Evolutionary conservation across 2,329 filamentous ascomycete genomes (phyloP).

Genomic region (Verticillium dahliae): DNA sequence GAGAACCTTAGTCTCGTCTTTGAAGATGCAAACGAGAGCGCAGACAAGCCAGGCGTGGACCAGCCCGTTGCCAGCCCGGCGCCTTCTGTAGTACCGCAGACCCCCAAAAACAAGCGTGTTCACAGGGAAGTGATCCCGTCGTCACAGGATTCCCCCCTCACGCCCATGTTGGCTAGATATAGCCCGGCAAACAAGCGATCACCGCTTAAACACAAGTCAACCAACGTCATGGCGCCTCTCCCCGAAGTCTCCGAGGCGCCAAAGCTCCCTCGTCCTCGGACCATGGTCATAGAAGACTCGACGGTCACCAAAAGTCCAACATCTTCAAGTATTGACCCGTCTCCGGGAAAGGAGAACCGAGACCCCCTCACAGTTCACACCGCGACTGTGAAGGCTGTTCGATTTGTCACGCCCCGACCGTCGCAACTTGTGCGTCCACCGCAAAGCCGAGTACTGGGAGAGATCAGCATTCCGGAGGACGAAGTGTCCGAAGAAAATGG

Average conservation of each 20-base stretch:
- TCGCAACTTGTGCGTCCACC: not conserved
- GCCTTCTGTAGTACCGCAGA: slow-evolving; percentile 32
- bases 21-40: slow-evolving; percentile 9
- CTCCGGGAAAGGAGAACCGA: slow-evolving; percentile 1
- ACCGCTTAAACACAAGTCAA: slow-evolving; percentile 29
- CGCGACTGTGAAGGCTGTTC: slow-evolving; percentile 12
- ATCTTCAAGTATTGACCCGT: slow-evolving; percentile 7
- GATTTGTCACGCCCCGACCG: slow-evolving; percentile 7
- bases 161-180: slow-evolving; percentile 32
- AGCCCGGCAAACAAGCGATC: slow-evolving; percentile 25
- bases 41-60: slow-evolving; percentile 16
- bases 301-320: slow-evolving; percentile 17
- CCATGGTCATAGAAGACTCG: slow-evolving; percentile 37
- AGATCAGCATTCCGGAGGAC: not conserved
- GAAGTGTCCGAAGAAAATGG: not conserved
- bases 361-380: slow-evolving; percentile 14
- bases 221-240: slow-evolving; percentile 13
- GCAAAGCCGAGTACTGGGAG: slow-evolving; percentile 5
- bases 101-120: slow-evolving; percentile 24
- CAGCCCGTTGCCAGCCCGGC: not conserved
- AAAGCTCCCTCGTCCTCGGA: slow-evolving; percentile 18
- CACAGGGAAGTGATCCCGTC: slow-evolving; percentile 34
- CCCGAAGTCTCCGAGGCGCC: slow-evolving; percentile 4
- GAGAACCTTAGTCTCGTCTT: slow-evolving; percentile 13
- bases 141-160: slow-evolving; percentile 35